Evolutionary conservation across 306 rosid species (phyloP).

Genomic region (Hippophae rhamnoides): DNA sequence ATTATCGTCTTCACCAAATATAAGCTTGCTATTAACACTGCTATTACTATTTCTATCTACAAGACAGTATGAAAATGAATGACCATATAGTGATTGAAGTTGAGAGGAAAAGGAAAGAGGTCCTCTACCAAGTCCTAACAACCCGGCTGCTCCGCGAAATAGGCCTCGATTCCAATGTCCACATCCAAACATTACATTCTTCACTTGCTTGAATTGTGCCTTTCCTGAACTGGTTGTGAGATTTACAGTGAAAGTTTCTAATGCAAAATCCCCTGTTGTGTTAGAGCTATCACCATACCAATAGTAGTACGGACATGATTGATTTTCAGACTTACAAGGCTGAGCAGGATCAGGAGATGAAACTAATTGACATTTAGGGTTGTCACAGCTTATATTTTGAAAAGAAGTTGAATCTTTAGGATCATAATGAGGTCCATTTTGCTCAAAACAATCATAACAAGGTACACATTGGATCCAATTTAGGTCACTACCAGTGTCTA

Average conservation of each 20-base stretch:
- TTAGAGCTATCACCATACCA: conserved; percentile 98
- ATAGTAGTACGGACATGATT: conserved; percentile 77
- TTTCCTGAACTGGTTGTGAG: conserved; percentile 43
- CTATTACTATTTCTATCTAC: conserved; percentile 75
- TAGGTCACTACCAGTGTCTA: conserved; percentile 95
- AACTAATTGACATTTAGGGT: conserved; percentile 56
- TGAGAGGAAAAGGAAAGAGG: conserved; percentile 91
- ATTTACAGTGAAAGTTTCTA: conserved; percentile 79
- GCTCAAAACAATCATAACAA: conserved; percentile 85
- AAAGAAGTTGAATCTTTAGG: conserved; percentile 69
- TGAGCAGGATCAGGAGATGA: conserved; percentile 81
- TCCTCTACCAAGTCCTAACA: conserved; percentile 85
- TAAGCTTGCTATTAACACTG: conserved; percentile 74
- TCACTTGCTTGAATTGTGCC: conserved; percentile 44
- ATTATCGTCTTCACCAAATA: conserved; percentile 71
- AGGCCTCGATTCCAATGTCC: conserved; percentile 99
- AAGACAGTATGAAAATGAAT: conserved; percentile 85
- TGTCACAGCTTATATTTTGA: conserved; percentile 58
- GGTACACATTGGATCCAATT: conserved; percentile 98
- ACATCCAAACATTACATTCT: conserved; percentile 90
- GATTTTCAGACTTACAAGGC: conserved; percentile 64
- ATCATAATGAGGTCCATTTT: conserved; percentile 69
- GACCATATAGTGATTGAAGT: conserved; percentile 87
- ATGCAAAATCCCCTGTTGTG: conserved; percentile 82
- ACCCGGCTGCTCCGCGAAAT: conserved; percentile 91